phyloP scores from a whole-genome alignment of 306 rosid genomes.

The Cicer arietinum region DNA sequence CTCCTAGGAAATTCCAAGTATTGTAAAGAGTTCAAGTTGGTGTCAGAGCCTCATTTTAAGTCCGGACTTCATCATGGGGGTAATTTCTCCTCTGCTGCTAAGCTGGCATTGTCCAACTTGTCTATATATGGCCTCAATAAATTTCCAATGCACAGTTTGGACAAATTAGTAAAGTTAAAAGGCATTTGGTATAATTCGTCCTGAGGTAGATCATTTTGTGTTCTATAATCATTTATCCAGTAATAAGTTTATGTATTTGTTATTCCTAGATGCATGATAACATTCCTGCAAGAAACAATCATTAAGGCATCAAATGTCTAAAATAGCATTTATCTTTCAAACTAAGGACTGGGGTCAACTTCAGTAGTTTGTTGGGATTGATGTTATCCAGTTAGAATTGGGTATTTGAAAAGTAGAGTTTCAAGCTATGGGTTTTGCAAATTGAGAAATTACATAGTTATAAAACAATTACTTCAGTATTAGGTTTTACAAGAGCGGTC shows the following conservation, averaged over 20 bases:
- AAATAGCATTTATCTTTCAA: background rate
- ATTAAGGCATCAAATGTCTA: background rate
- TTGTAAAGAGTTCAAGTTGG: background rate
- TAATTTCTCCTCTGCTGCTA: background rate
- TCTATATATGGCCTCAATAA: background rate
- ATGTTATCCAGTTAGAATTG: background rate
- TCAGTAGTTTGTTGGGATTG: background rate
- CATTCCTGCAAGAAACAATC: conserved; percentile 8
- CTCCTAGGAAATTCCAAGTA: conserved; percentile 20
- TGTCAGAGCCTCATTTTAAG: background rate
- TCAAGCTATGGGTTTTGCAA: conserved; percentile 9
- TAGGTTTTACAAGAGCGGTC: conserved; percentile 8
- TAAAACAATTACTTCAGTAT: background rate
- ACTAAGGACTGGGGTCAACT: background rate
- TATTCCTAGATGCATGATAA: background rate
- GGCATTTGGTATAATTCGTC: background rate
- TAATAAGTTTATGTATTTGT: background rate
- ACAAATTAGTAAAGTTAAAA: conserved; percentile 2
- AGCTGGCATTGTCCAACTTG: background rate
- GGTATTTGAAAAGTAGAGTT: background rate
- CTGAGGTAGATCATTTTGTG: conserved; percentile 24
- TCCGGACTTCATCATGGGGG: background rate
- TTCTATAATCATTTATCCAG: background rate
- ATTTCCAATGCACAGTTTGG: background rate
- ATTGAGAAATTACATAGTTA: conserved; percentile 1